Evolutionary conservation across 176 grass and related monocot genomes (phyloP).

Genomic region (Oryza punctata): DNA sequence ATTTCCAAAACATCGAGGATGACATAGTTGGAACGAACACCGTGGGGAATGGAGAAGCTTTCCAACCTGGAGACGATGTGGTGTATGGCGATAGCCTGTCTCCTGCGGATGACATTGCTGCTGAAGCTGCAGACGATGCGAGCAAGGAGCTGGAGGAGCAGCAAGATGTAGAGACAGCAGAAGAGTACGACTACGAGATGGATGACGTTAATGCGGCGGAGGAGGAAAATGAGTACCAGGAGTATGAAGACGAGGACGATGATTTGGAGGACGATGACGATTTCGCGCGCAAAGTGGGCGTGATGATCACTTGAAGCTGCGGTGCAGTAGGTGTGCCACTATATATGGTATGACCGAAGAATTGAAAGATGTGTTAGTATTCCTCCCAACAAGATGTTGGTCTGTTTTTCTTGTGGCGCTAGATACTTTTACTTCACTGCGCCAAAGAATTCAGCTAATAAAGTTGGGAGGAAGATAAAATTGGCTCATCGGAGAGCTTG

Average conservation of each 20-base stretch:
- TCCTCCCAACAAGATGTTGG: slow-evolving; percentile 23
- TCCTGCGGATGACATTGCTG: slow-evolving; percentile 6
- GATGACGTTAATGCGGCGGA: slow-evolving; percentile 25
- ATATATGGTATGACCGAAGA: slow-evolving; percentile 5
- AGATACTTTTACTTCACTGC: slow-evolving; percentile 44
- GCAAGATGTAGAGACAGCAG: slow-evolving; percentile 22
- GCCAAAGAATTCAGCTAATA: slow-evolving; percentile 18
- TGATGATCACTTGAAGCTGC: slow-evolving; percentile 48
- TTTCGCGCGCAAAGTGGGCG: slow-evolving; percentile 51
- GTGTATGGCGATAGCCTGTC: slow-evolving; percentile 18
- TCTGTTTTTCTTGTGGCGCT: slow-evolving; percentile 28
- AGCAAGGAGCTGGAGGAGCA: slow-evolving; percentile 38
- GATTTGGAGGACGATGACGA: slow-evolving; percentile 58
- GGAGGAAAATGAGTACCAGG: slow-evolving; percentile 52
- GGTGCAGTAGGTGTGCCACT: background rate
- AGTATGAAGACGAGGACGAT: slow-evolving; percentile 40
- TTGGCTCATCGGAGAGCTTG: background rate
- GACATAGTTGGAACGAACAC: background rate
- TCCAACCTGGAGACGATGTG: slow-evolving; percentile 43
- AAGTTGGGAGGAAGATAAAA: slow-evolving; percentile 29
- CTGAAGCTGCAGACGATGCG: background rate
- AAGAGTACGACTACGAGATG: slow-evolving; percentile 41
- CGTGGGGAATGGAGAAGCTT: slow-evolving; percentile 30
- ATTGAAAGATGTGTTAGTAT: background rate
- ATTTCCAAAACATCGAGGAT: background rate